Evolutionary conservation across 768 basidiomycete species (phyloP).

Genomic region (Gymnopilus junonius): DNA sequence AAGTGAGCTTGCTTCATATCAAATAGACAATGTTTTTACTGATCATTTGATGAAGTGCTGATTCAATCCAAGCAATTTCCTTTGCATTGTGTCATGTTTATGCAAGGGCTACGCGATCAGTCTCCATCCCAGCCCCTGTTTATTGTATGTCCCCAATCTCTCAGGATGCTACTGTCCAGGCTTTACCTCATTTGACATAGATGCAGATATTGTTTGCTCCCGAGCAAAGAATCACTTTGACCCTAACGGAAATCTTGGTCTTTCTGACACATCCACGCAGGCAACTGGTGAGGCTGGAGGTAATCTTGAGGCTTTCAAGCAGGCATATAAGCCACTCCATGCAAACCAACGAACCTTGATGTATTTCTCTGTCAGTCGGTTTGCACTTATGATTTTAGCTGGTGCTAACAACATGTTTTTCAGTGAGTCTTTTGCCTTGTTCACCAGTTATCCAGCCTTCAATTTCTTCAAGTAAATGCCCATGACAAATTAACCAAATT

Average conservation of each 20-base stretch:
- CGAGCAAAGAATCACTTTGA: slow-evolving; percentile 22
- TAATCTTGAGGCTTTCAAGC: slow-evolving; percentile 46
- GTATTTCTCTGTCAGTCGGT: slow-evolving; percentile 37
- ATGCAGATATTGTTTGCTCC: slow-evolving; percentile 64
- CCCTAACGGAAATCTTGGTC: slow-evolving; percentile 46
- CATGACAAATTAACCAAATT: neutral
- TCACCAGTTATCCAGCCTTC: neutral
- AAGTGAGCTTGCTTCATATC: slow-evolving; percentile 42
- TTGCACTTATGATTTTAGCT: neutral
- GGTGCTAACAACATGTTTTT: neutral
- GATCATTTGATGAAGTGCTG: slow-evolving; percentile 44
- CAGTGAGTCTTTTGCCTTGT: neutral
- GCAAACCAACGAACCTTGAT: slow-evolving; percentile 30
- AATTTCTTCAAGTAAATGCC: neutral
- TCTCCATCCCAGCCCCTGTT: slow-evolving; percentile 81
- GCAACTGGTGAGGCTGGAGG: slow-evolving; percentile 36
- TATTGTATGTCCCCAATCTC: slow-evolving; percentile 56
- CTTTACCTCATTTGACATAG: slow-evolving; percentile 31
- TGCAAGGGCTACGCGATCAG: slow-evolving; percentile 75
- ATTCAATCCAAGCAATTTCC: slow-evolving; percentile 66
- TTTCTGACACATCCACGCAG: slow-evolving; percentile 42
- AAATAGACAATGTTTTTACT: neutral
- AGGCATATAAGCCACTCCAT: slow-evolving; percentile 46
- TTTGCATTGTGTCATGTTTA: slow-evolving; percentile 80
- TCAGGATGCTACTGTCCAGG: neutral